Percentiles rank a stretch among this genome's conserved stretches.
Conservation (phyloP, 2,329 filamentous ascomycete genomes). For the Huntiella bhutanensis region DNA sequence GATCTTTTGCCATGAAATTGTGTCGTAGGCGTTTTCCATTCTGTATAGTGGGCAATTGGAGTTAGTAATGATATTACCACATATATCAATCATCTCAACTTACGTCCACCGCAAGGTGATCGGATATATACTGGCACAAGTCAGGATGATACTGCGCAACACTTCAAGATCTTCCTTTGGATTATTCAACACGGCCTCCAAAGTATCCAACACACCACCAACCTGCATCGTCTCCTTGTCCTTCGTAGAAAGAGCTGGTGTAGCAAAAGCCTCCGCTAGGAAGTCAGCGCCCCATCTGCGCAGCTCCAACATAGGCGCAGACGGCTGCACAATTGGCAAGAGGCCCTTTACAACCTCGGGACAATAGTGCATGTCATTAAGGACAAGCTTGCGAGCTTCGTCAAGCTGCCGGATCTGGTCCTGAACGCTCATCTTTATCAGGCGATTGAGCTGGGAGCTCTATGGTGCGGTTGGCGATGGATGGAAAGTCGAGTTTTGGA, state of each 20-base stretch:
- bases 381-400: slow-evolving; percentile 72
- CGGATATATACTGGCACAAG: slow-evolving; percentile 81
- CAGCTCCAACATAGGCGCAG: slow-evolving; percentile 51
- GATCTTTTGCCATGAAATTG: slow-evolving; percentile 72
- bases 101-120: slow-evolving; percentile 88
- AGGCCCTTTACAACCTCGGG: slow-evolving; percentile 81
- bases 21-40: slow-evolving; percentile 70
- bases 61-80: neutral
- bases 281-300: slow-evolving; percentile 95
- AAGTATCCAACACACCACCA: slow-evolving; percentile 50
- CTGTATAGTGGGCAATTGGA: slow-evolving; percentile 29
- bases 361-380: slow-evolving; percentile 76
- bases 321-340: slow-evolving; percentile 69
- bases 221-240: slow-evolving; percentile 68
- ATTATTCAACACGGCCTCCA: slow-evolving; percentile 51
- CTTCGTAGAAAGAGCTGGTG: slow-evolving; percentile 56
- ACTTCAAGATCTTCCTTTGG: slow-evolving; percentile 62
- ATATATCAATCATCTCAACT: slow-evolving; percentile 24
- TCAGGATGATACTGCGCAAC: slow-evolving; percentile 70
- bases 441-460: neutral
- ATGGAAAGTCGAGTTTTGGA: neutral
- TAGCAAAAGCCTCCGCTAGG: slow-evolving; percentile 85
- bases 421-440: slow-evolving; percentile 31
- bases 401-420: slow-evolving; percentile 78
- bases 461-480: neutral